Conservation (phyloP, 352 stramenopile species). For the Peronospora tabacina region DNA sequence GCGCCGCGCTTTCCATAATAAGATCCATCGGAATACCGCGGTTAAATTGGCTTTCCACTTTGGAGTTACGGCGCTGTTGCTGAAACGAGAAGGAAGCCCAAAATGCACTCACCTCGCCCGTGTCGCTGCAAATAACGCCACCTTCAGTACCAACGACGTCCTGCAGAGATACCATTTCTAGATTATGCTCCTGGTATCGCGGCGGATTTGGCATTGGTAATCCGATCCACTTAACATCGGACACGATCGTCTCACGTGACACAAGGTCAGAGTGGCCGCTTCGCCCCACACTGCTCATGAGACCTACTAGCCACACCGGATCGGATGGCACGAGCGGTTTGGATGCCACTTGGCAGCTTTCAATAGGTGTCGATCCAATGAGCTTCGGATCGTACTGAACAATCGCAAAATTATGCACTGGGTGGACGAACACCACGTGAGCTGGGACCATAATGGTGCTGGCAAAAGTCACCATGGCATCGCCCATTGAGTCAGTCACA, state of each 20-base stretch:
- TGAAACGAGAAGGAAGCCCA: conserved; percentile 87
- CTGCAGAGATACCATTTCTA: conserved; percentile 82
- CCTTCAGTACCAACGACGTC: conserved; percentile 78
- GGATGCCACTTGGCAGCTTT: conserved; percentile 64
- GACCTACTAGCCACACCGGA: conserved; percentile 76
- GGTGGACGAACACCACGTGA: conserved; percentile 88
- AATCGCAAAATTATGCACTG: conserved; percentile 90
- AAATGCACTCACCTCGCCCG: conserved; percentile 71
- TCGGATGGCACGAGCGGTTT: conserved; percentile 59
- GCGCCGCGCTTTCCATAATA: conserved; percentile 80
- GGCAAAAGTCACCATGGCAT: conserved; percentile 87
- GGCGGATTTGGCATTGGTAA: conserved; percentile 75
- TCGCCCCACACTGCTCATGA: conserved; percentile 75
- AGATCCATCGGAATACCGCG: conserved; percentile 82
- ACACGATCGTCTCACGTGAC: conserved; percentile 79
- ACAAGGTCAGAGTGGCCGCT: conserved; percentile 77
- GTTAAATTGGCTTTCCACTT: conserved; percentile 84
- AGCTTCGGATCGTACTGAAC: conserved; percentile 87
- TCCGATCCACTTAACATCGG: conserved; percentile 79
- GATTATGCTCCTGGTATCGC: conserved; percentile 82
- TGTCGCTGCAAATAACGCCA: conserved; percentile 63
- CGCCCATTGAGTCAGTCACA: conserved; percentile 81
- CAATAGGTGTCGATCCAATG: conserved; percentile 75
- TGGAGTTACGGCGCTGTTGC: conserved; percentile 58
- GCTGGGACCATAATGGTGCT: conserved; percentile 85